A percentile compares a stretch with the other conserved stretches of the same genome.
These are phyloP conservation scores for Penicillium canescens DNA, from an alignment of 495 filamentous ascomycete species.

Conservation along the genomic window DNA sequence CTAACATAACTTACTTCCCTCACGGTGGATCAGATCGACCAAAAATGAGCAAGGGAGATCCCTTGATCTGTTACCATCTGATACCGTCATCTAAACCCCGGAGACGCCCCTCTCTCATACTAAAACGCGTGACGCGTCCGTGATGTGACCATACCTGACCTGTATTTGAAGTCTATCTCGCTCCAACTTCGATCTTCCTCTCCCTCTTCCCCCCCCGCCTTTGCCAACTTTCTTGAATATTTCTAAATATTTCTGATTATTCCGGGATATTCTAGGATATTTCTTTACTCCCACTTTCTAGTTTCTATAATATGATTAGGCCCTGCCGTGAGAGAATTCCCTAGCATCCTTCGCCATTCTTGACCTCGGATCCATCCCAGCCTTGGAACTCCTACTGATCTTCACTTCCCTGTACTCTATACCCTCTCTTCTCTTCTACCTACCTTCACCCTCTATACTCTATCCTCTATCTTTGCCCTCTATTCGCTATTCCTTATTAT, in stretches of 20 bases:
- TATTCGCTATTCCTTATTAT: conserved; percentile 11
- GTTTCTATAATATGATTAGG: too few relatives aligned
- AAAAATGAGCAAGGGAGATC: not conserved
- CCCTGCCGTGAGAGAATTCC: too few relatives aligned
- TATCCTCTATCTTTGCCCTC: conserved; percentile 6
- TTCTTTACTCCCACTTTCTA: not conserved
- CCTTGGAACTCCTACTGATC: not conserved
- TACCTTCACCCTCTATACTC: not conserved
- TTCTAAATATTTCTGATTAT: not conserved
- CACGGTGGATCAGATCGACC: not conserved
- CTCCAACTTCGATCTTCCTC: conserved; percentile 28
- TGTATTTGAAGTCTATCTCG: conserved; percentile 12
- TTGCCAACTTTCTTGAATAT: not conserved
- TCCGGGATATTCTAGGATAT: not conserved
- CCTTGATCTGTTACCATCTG: not conserved
- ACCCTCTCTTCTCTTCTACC: conserved; percentile 11
- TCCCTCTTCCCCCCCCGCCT: conserved; percentile 8
- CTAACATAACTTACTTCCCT: too few relatives aligned
- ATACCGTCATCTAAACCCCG: not conserved
- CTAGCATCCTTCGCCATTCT: too few relatives aligned
- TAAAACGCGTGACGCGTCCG: conserved; percentile 34
- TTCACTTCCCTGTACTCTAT: not conserved
- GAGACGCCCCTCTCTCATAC: not conserved
- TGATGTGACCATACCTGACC: conserved; percentile 31
- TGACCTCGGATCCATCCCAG: not conserved